phyloP scores from a whole-genome alignment of 257 asterid genomes.

The Buddleja alternifolia region DNA sequence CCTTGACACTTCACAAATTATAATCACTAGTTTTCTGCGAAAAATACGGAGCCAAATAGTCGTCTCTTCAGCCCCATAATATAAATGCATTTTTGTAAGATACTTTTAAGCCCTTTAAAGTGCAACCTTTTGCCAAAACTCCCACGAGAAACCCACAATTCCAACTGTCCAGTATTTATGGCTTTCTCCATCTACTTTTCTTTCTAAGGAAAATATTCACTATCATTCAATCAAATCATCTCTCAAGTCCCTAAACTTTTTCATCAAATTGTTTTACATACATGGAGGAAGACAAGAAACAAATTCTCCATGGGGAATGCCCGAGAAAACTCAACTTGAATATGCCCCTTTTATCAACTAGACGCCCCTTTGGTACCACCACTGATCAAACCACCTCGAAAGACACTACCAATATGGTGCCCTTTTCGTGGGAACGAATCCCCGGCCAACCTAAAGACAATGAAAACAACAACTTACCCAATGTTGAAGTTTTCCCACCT shows the following conservation, averaged over 20 bases:
- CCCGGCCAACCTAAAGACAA: slow-evolving; percentile 75
- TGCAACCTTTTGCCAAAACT: slow-evolving; percentile 35
- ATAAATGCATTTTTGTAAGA: not conserved
- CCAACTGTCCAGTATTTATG: slow-evolving; percentile 44
- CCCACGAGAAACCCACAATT: slow-evolving; percentile 69
- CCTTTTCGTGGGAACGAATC: slow-evolving; percentile 79
- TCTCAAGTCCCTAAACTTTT: not conserved
- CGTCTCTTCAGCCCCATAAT: too few species aligned
- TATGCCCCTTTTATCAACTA: slow-evolving; percentile 67
- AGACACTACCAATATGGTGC: slow-evolving; percentile 49
- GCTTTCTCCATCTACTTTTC: slow-evolving; percentile 38
- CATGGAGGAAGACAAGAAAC: slow-evolving; percentile 54
- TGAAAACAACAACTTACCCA: not conserved
- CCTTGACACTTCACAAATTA: too few species aligned
- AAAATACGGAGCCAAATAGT: not conserved
- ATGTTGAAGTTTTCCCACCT: slow-evolving; percentile 33
- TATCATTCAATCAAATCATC: slow-evolving; percentile 26
- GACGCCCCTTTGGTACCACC: slow-evolving; percentile 39
- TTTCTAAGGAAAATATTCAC: not conserved
- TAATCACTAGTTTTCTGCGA: not conserved
- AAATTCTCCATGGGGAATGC: slow-evolving; percentile 36
- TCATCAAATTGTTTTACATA: not conserved
- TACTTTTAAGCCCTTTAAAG: slow-evolving; percentile 33
- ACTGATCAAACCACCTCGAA: slow-evolving; percentile 16
- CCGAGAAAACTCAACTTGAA: slow-evolving; percentile 62